phyloP scores from a whole-genome alignment of 2,329 filamentous ascomycete species.

The Aspergillus novoparasiticus region DNA sequence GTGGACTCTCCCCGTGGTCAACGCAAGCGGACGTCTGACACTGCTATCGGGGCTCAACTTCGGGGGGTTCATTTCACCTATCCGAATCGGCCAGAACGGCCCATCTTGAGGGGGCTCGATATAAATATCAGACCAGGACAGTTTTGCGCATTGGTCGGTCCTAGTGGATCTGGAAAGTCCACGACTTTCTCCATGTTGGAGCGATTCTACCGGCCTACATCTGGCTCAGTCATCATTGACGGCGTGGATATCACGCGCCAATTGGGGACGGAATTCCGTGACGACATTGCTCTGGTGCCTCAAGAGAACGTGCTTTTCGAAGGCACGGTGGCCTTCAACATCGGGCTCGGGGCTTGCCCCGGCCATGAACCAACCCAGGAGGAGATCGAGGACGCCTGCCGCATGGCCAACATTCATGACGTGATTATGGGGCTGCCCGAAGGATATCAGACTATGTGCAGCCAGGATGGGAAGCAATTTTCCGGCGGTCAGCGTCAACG shows the following conservation, averaged over 20 bases:
- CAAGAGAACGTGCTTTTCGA: conserved; percentile 53
- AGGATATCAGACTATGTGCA: conserved; percentile 65
- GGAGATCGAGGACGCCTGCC: conserved; percentile 68
- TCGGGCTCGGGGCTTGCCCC: conserved; percentile 52
- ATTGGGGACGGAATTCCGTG: conserved; percentile 43
- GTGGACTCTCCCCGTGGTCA: conserved; percentile 9
- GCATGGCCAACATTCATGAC: conserved; percentile 70
- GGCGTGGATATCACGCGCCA: conserved; percentile 50
- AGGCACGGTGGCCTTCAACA: conserved; percentile 52
- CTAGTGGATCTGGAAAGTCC: conserved; percentile 67
- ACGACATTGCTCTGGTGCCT: conserved; percentile 50
- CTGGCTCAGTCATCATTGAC: conserved; percentile 56
- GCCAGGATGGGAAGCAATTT: conserved; percentile 57
- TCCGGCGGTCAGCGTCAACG: conserved; percentile 62
- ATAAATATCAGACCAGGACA: conserved; percentile 52
- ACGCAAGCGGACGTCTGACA: conserved; percentile 15
- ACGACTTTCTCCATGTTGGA: conserved; percentile 61
- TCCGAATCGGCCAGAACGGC: conserved; percentile 61
- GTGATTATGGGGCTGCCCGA: conserved; percentile 64
- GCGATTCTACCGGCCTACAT: conserved; percentile 55
- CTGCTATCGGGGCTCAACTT: conserved; percentile 57
- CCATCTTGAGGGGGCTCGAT: conserved; percentile 59
- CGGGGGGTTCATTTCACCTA: conserved; percentile 66
- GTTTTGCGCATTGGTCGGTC: conserved; percentile 62
- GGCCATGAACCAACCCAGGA: conserved; percentile 57